Evolutionary conservation across 441 rosid species (phyloP).

Genomic region (Croton laevigatus): DNA sequence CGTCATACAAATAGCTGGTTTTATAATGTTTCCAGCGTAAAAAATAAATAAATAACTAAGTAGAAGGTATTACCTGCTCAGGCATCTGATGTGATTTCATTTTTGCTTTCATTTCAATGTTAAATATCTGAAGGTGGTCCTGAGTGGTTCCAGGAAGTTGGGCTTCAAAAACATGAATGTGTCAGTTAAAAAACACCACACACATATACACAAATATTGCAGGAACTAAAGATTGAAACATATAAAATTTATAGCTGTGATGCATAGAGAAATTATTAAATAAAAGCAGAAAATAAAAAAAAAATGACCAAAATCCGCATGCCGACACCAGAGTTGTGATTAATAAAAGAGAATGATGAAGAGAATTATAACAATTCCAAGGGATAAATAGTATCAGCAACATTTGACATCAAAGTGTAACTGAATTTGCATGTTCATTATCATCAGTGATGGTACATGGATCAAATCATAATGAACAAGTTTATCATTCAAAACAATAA

Average conservation of each 20-base stretch:
- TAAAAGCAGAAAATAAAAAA: not conserved
- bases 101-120: constrained; percentile 94
- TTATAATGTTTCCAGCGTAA: not conserved
- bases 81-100: constrained; percentile 99
- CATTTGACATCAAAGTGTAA: not conserved
- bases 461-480: not conserved
- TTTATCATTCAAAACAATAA: not conserved
- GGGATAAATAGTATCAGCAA: not conserved
- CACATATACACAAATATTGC: not conserved
- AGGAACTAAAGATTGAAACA: not conserved
- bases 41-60: not conserved
- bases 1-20: not conserved
- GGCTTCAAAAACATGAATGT: constrained; percentile 43
- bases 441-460: not conserved
- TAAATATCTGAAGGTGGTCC: constrained; percentile 98
- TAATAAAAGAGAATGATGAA: too few relatives aligned
- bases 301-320: not conserved
- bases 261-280: not conserved
- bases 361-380: not conserved
- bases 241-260: not conserved
- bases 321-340: not conserved
- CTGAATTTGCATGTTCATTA: not conserved
- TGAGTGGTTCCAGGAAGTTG: constrained; percentile 98
- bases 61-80: constrained; percentile 64
- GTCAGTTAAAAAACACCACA: constrained; percentile 9